phyloP scores from a whole-genome alignment of 768 basidiomycete species.

The Lentinula guzmanii region DNA sequence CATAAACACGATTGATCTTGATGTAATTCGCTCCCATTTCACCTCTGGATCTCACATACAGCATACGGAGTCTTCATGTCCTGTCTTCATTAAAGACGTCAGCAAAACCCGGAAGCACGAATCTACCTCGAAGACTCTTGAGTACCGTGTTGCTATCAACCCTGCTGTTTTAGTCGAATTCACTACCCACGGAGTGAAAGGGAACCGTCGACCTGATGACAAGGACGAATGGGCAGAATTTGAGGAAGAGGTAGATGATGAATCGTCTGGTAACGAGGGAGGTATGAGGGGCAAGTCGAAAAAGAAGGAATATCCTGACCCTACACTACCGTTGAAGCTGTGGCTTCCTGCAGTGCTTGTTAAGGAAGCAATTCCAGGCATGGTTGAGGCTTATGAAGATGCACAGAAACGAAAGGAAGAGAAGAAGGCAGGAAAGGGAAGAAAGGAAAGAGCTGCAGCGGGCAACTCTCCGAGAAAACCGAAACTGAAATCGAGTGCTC shows the following conservation, averaged over 20 bases:
- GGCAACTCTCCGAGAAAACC: background rate
- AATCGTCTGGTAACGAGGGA: slow-evolving; percentile 9
- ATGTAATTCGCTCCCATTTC: slow-evolving; percentile 1
- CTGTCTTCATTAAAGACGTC: slow-evolving; percentile 27
- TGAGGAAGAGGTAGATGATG: slow-evolving; percentile 13
- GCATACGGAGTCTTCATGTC: background rate
- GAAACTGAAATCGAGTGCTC: background rate
- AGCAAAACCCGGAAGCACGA: slow-evolving; percentile 28
- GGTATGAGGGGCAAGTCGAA: slow-evolving; percentile 12
- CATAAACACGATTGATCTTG: slow-evolving; percentile 18
- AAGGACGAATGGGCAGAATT: slow-evolving; percentile 4
- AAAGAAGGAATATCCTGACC: slow-evolving; percentile 21
- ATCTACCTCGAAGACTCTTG: slow-evolving; percentile 31
- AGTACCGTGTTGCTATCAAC: slow-evolving; percentile 36
- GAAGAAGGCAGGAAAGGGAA: slow-evolving; percentile 13
- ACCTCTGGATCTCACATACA: background rate
- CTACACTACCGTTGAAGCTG: slow-evolving; percentile 22
- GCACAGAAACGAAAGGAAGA: slow-evolving; percentile 21
- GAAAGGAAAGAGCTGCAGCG: slow-evolving; percentile 8
- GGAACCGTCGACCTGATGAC: slow-evolving; percentile 17
- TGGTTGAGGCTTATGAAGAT: slow-evolving; percentile 28
- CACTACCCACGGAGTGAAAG: slow-evolving; percentile 21
- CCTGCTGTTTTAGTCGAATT: slow-evolving; percentile 26
- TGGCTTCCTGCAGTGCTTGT: slow-evolving; percentile 41
- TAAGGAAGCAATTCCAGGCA: slow-evolving; percentile 30